A percentile compares a stretch with the other conserved stretches of the same genome.
phyloP scores from a whole-genome alignment of 176 grass and related monocot genomes.

The Rhynchospora breviuscula region DNA sequence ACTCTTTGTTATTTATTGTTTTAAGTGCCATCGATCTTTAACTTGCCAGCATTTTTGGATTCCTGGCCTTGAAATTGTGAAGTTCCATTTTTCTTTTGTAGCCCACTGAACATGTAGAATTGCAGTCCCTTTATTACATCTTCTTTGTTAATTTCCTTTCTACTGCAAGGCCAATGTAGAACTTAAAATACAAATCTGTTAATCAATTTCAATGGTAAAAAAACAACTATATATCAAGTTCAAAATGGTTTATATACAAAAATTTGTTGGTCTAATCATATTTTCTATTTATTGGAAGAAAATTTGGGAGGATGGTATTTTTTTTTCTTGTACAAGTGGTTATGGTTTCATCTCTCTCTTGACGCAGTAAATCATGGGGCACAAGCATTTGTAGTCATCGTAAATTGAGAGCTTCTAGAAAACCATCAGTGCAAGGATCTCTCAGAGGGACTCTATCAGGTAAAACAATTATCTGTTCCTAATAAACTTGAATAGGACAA shows the following conservation, averaged over 20 bases:
- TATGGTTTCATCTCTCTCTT: background rate
- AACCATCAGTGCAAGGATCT: conserved; percentile 9
- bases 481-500: background rate
- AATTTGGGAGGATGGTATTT: background rate
- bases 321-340: conserved; percentile 1
- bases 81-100: background rate
- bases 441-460: background rate
- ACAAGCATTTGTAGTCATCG: background rate
- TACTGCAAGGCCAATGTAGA: background rate
- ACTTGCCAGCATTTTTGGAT: background rate
- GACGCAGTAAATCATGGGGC: background rate
- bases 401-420: background rate
- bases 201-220: background rate
- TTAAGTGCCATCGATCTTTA: background rate
- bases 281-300: background rate
- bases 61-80: background rate
- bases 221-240: background rate
- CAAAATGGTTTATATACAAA: background rate
- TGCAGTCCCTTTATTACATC: background rate
- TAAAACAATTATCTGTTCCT: background rate
- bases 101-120: background rate
- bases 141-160: background rate
- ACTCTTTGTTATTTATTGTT: background rate
- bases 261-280: background rate
- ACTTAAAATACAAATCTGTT: background rate